These are phyloP conservation scores for Neolentinus lepideus DNA, from an alignment of 1,284 basidiomycete genomes.

Conservation along the genomic window DNA sequence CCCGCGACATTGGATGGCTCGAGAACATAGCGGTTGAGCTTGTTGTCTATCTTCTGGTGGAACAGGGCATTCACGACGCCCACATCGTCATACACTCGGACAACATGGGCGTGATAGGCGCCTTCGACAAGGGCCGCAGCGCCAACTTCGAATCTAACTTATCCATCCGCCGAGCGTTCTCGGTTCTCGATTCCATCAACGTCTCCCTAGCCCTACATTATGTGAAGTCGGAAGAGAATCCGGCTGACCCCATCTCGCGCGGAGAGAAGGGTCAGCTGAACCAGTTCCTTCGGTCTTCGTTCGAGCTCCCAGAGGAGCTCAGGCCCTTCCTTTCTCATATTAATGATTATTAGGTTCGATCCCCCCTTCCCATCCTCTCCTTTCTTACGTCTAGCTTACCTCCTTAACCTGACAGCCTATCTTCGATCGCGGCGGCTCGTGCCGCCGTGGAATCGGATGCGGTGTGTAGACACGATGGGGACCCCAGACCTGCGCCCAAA, in stretches of 20 bases:
- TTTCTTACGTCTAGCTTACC: too few species aligned
- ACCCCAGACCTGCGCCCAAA: too few species aligned
- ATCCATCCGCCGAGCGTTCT: conserved; percentile 19
- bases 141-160: conserved; percentile 26
- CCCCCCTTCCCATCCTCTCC: too few species aligned
- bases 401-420: too few species aligned
- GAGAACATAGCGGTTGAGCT: too few species aligned
- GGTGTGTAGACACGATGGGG: not conserved
- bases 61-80: too few species aligned
- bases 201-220: conserved; percentile 19
- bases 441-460: not conserved
- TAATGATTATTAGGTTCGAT: too few species aligned
- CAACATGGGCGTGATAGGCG: conserved; percentile 23
- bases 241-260: conserved; percentile 26
- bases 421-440: not conserved
- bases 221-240: conserved; percentile 22
- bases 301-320: not conserved
- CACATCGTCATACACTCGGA: too few species aligned
- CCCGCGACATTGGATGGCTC: not conserved
- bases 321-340: not conserved
- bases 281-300: not conserved
- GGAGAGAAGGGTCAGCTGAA: conserved; percentile 10
- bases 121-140: conserved; percentile 24
- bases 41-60: too few species aligned
- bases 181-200: conserved; percentile 15